A percentile compares a stretch with the other conserved stretches of the same genome.
Conservation (phyloP, 129 eudicot genomes). For the Lonicera japonica region DNA sequence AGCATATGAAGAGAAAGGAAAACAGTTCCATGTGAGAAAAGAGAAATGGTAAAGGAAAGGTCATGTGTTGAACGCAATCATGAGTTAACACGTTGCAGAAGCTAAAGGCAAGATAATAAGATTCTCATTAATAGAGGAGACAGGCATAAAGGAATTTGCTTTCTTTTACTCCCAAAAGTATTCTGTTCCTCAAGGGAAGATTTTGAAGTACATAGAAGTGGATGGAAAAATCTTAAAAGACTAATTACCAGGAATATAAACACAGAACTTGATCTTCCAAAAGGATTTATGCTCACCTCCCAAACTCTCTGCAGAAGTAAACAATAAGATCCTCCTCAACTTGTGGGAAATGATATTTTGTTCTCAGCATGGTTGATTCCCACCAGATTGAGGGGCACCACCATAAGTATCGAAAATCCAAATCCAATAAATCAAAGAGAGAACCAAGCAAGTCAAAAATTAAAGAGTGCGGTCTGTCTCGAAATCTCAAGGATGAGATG, state of each 20-base stretch:
- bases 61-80: constrained; percentile 17
- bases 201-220: no score
- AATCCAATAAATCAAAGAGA: background rate
- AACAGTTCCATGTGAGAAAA: constrained; percentile 1
- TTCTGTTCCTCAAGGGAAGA: background rate
- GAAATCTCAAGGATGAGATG: no score
- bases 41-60: constrained; percentile 7
- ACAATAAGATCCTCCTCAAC: background rate
- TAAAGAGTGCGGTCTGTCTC: no score
- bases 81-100: background rate
- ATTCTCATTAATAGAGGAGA: constrained; percentile 21
- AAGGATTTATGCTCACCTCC: background rate
- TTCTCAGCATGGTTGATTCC: background rate
- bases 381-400: background rate
- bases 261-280: background rate
- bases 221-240: background rate
- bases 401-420: background rate
- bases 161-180: background rate
- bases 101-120: constrained; percentile 26
- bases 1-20: no score
- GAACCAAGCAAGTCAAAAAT: no score
- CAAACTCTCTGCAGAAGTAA: background rate
- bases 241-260: background rate
- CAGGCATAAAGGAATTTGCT: constrained; percentile 19
- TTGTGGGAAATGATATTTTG: background rate